These are phyloP conservation scores for Gymnopilus dilepis DNA, from an alignment of 768 basidiomycete species.

Conservation along the genomic window DNA sequence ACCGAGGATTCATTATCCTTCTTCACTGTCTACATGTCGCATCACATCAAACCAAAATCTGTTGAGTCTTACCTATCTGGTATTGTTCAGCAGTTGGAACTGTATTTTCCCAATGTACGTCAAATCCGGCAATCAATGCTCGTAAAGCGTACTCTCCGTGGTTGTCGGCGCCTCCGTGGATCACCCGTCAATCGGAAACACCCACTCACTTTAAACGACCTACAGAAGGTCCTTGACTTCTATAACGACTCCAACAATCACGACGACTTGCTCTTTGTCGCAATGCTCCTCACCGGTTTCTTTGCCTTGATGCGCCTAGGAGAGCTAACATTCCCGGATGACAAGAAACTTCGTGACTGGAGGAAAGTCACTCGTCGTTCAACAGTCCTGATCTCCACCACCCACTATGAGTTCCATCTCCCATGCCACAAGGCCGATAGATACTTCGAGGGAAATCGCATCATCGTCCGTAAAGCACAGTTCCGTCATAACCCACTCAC, in stretches of 20 bases:
- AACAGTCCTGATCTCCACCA: not conserved
- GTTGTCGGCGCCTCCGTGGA: not conserved
- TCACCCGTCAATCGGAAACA: not conserved
- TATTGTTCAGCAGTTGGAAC: slow-evolving; percentile 19
- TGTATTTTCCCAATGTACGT: slow-evolving; percentile 6
- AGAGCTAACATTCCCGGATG: slow-evolving; percentile 39
- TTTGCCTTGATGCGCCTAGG: slow-evolving; percentile 37
- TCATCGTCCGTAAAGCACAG: not conserved
- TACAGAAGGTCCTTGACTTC: slow-evolving; percentile 10
- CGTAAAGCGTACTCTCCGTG: not conserved
- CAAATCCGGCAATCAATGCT: not conserved
- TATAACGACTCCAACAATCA: slow-evolving; percentile 14
- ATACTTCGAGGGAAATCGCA: slow-evolving; percentile 12
- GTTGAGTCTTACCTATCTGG: slow-evolving; percentile 19
- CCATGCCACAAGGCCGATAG: not conserved
- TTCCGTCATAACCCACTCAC: not conserved
- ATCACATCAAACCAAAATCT: slow-evolving; percentile 13
- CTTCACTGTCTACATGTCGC: slow-evolving; percentile 9
- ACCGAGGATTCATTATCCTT: not conserved
- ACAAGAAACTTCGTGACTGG: slow-evolving; percentile 34
- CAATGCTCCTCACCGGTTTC: slow-evolving; percentile 35
- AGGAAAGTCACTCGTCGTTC: slow-evolving; percentile 22
- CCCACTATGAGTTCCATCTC: not conserved
- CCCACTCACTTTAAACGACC: slow-evolving; percentile 2
- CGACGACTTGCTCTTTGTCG: slow-evolving; percentile 33